Conservation (phyloP, 1,284 basidiomycete species). For the Cutaneotrichosporon sp. region DNA sequence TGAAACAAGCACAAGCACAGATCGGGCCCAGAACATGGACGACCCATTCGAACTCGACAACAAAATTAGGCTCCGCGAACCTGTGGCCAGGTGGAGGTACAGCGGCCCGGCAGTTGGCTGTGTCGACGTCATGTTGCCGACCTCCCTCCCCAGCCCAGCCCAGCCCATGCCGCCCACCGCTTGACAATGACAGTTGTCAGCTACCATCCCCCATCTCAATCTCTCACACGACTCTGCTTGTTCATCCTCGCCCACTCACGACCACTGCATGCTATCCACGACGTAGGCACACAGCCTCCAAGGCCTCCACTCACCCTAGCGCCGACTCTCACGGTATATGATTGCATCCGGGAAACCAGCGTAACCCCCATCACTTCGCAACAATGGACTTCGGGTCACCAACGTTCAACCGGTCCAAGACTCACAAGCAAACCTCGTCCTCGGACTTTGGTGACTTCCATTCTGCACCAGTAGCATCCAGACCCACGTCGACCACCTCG, state of each 20-base stretch:
- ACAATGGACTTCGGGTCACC: neutral
- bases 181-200: neutral
- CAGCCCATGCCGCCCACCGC: too few relatives aligned
- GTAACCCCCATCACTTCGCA: neutral
- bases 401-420: neutral
- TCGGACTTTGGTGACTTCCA: slow-evolving; percentile 30
- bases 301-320: neutral
- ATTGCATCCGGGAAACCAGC: neutral
- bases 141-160: too few relatives aligned
- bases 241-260: neutral
- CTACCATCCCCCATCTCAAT: neutral
- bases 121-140: too few relatives aligned
- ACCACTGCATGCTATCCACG: neutral
- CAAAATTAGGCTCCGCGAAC: too few relatives aligned
- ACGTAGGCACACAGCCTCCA: neutral
- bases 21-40: too few relatives aligned
- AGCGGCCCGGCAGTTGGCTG: too few relatives aligned
- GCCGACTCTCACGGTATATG: neutral
- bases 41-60: too few relatives aligned
- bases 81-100: too few relatives aligned
- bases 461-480: slow-evolving; percentile 10
- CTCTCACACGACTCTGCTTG: neutral
- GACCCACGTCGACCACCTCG: neutral
- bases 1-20: too few relatives aligned
- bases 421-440: slow-evolving; percentile 14